These are phyloP conservation scores for Leccinum boreale DNA, from an alignment of 768 basidiomycete species.

Conservation along the genomic window DNA sequence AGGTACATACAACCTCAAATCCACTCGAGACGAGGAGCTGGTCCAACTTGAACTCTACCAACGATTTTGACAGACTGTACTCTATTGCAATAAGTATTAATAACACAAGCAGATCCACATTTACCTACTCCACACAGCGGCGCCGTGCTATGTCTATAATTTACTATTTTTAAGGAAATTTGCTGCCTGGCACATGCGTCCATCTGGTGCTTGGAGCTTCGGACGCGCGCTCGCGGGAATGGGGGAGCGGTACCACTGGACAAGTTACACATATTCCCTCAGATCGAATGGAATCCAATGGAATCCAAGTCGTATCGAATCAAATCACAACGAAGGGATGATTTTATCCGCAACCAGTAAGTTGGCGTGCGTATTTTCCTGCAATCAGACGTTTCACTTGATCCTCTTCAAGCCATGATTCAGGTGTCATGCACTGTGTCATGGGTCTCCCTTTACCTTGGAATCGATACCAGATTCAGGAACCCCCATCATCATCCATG, in stretches of 20 bases:
- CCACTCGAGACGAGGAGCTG: not conserved
- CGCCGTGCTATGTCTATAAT: not conserved
- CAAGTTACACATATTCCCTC: not conserved
- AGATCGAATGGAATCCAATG: not conserved
- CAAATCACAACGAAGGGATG: not conserved
- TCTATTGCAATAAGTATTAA: not conserved
- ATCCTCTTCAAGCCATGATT: too few species aligned
- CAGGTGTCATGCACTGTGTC: not conserved
- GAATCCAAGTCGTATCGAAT: not conserved
- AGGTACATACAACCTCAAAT: not conserved
- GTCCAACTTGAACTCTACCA: not conserved
- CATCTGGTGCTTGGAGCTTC: not conserved
- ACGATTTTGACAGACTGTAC: not conserved
- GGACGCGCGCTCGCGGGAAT: not conserved
- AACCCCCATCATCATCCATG: not conserved
- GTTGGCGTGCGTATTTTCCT: not conserved
- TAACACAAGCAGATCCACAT: not conserved
- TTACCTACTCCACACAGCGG: not conserved
- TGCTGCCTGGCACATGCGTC: not conserved
- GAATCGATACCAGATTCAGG: not conserved
- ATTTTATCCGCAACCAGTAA: not conserved
- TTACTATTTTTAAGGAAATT: not conserved
- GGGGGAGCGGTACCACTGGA: not conserved
- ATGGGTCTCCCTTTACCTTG: not conserved
- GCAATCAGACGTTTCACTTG: not conserved